Conservation (phyloP, 345 rosid genomes). For the Eucalyptus urophylla region DNA sequence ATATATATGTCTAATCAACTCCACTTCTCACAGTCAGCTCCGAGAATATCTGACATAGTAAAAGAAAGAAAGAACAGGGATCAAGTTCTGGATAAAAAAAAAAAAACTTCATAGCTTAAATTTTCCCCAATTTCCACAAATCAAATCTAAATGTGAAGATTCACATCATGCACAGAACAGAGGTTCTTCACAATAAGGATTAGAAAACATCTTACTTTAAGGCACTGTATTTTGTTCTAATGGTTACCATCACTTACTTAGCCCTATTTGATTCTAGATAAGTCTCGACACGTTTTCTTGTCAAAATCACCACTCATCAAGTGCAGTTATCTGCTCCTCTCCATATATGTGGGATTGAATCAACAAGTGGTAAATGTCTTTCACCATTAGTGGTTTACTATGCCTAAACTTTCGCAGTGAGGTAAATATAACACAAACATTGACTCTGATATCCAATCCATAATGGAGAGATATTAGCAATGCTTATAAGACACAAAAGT, state of each 20-base stretch:
- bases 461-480: neutral
- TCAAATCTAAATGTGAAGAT: neutral
- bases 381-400: neutral
- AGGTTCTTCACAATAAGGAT: neutral
- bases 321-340: neutral
- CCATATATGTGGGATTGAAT: neutral
- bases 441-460: neutral
- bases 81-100: neutral
- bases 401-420: neutral
- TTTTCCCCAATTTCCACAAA: neutral
- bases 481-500: neutral
- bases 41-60: neutral
- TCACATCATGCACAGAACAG: neutral
- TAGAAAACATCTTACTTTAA: neutral
- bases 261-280: neutral
- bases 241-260: neutral
- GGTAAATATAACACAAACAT: neutral
- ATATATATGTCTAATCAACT: neutral
- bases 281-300: neutral
- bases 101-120: neutral
- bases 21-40: neutral
- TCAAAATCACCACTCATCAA: neutral
- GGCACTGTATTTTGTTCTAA: neutral
- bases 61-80: neutral
- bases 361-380: neutral